Percentiles rank a stretch among this genome's conserved stretches.
Evolutionary conservation across 371 early-diverging fungal genomes (phyloP).

Genomic region (Parasitella parasitica): DNA sequence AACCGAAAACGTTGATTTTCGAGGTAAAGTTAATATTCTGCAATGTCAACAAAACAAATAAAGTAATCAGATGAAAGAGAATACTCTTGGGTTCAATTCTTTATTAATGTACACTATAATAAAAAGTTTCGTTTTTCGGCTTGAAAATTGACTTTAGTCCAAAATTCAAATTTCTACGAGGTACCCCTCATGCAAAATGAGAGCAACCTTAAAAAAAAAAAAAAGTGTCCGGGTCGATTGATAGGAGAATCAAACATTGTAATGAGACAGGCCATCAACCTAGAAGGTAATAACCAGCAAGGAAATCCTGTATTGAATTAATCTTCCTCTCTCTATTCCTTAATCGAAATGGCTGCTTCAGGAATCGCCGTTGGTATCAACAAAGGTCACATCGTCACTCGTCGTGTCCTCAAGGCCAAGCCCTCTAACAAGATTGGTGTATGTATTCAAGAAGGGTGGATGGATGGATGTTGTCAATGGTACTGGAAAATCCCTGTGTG

Average conservation of each 20-base stretch:
- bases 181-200: too few relatives aligned
- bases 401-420: constrained; percentile 72
- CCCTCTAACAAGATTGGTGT: constrained; percentile 88
- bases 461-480: constrained; percentile 19
- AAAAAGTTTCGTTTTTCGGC: too few relatives aligned
- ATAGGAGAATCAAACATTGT: background rate
- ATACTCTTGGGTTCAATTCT: too few relatives aligned
- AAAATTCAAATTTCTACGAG: too few relatives aligned
- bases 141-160: too few relatives aligned
- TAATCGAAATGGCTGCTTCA: constrained; percentile 29
- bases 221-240: background rate
- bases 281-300: background rate
- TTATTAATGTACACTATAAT: too few relatives aligned
- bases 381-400: constrained; percentile 81
- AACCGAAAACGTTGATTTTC: too few relatives aligned
- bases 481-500: background rate
- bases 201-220: too few relatives aligned
- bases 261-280: background rate
- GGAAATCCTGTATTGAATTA: background rate
- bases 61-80: too few relatives aligned
- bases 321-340: constrained; percentile 22
- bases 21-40: too few relatives aligned
- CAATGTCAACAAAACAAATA: too few relatives aligned
- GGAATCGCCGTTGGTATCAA: constrained; percentile 78
- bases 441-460: constrained; percentile 54